Evolutionary conservation across 805 yeast species (phyloP), one percentile per base, ranked within the genome.

Genomic region (Nakazawaea ambrosiae): DNA sequence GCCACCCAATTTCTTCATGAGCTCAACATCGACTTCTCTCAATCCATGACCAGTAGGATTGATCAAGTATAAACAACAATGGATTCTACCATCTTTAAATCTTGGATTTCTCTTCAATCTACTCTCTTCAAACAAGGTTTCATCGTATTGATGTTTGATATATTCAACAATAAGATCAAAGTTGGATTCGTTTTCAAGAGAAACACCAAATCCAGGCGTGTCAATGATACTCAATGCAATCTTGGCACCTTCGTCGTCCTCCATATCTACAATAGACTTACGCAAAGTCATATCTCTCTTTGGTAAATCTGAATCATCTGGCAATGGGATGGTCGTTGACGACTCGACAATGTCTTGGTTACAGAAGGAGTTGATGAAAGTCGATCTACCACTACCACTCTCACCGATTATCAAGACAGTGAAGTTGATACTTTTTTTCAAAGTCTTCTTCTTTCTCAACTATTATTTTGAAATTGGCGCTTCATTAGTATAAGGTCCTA

Each of bases 381-480:
- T 88, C n/a, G 95, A 82, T 56, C 96, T 74, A 14, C 96, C 96
- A 32, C 78, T 65, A 2, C 97, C 97, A 33, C 81, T 75, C 54
- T 84, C 82, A 30, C 96, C 97, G 39, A 86, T 80, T 27, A 85
- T 79, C 90, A 88, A 80, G 42, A 84, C 57, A 17, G 94, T 81
- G 66, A 88, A 86, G 53, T 84, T 85, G 63, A 85, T 77, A 24
- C 88, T 83, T 60, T 85, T 82, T 60, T 85, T 86, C 59, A 84
- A 65, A 34, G 79, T 81, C 65, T 85, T 85, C 56, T 84, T 76
- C 63, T 84, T 84, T 56, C 86, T 73, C 43, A 77, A 49, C 60
- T 55, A 34, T 10, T 8, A 9, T 20, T 20, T n/a, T 2, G 12
- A n/a, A n/a, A n/a, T n/a, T n/a, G n/a, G n/a, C n/a, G n/a, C n/a